Evolutionary conservation across 2,329 filamentous ascomycete genomes (phyloP), one percentile per base, ranked within the genome.

Genomic region (Didymella pinodella): DNA sequence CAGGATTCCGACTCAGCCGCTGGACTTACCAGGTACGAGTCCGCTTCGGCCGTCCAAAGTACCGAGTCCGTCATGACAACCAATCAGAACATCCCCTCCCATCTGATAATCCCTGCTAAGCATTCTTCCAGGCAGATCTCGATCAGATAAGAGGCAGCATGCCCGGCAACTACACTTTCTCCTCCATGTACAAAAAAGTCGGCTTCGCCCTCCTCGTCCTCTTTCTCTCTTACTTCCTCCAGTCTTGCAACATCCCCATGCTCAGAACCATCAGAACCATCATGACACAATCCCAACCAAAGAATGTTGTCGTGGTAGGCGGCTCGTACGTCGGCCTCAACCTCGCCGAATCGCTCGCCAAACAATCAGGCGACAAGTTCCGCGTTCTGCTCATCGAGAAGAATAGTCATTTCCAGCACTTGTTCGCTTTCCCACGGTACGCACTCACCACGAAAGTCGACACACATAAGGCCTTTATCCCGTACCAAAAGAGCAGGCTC

Each of bases 341-440:
- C 20, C 32, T 59, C 14, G 59, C 59, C 18, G 59, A 62, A 46
- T 52, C 47, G 3, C 59, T 62, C 3, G 55, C 59, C 16, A 59
- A 50, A 34, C 18, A 44, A 14, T 51, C 55, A 14, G 18, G 49
- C n/a, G 50, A 45, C 11, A 31, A 80, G 4, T 86, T 82, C 69
- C 79, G 80, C 4, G 81, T 87, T 4, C 75, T 88, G 0, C 75
- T 88, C 3, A 69, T 89, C 28, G 86, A 89, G 70, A 84, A 82
- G 45, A 85, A 86, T 67, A 82, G 80, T 3, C 86, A 88, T 70
- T 86, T 88, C 70, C 83, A 88, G 62, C 87, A 85, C 65, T 83
- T 84, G 0, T 89, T 85, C 80, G 81, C 83, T 12, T 80, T 88
- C 36, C 86, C 87, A 0, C 80, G 86, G 4, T 87, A 84, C 68